Evolutionary conservation across 1,139 yeast genomes (phyloP).

Genomic region (Blastobotrys petasosporus): DNA sequence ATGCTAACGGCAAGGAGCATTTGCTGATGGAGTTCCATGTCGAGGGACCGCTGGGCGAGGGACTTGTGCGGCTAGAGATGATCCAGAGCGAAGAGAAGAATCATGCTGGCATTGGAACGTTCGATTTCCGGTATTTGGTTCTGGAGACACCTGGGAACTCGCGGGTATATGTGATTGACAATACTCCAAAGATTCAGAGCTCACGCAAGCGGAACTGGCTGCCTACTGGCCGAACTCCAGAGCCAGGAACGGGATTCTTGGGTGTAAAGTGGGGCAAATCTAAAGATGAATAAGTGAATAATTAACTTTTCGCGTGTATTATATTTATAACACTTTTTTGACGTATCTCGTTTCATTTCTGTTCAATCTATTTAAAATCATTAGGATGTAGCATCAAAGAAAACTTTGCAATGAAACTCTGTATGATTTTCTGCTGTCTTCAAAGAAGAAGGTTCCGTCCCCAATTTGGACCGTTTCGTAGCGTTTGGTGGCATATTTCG

Average conservation of each 20-base stretch:
- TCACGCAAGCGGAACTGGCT: too few relatives aligned
- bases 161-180: slow-evolving; percentile 64
- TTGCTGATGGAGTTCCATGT: slow-evolving; percentile 82
- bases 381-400: too few relatives aligned
- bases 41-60: slow-evolving; percentile 53
- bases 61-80: slow-evolving; percentile 74
- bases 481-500: too few relatives aligned
- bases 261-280: slow-evolving; percentile 79
- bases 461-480: too few relatives aligned
- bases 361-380: too few relatives aligned
- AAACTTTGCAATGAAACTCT: too few relatives aligned
- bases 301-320: too few relatives aligned
- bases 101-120: slow-evolving; percentile 46
- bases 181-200: slow-evolving; percentile 33
- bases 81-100: slow-evolving; percentile 32
- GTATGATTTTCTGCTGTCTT: too few relatives aligned
- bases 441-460: too few relatives aligned
- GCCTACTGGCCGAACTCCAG: background rate
- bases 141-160: slow-evolving; percentile 69
- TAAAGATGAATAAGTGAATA: too few relatives aligned
- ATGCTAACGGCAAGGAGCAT: slow-evolving; percentile 72
- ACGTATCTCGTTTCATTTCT: too few relatives aligned
- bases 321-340: too few relatives aligned
- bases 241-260: slow-evolving; percentile 46
- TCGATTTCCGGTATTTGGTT: slow-evolving; percentile 68